Evolutionary conservation across 164 flowering plant genomes (phyloP), one percentile per base, ranked within the genome.

Genomic region (Vitis rotundifolia): DNA sequence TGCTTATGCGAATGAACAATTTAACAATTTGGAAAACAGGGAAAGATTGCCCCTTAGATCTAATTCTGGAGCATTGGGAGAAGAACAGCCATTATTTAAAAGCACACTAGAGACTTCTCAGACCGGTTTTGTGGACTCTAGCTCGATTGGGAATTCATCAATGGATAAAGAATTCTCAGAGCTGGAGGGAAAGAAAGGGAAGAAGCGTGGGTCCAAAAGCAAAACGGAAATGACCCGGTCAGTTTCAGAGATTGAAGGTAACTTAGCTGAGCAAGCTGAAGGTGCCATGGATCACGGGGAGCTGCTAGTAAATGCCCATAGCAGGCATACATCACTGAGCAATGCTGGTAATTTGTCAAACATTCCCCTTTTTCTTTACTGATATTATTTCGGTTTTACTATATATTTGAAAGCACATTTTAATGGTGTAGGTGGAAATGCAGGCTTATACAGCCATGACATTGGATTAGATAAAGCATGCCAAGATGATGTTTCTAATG

Each of bases 381-480:
- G 2, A 22, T 22, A 22, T 22, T 22, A 22, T 22, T 22, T 22
- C 2, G 26, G 26, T 2, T 22, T 22, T 22, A 22, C 26, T 22
- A 22, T 1, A 22, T 22, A 22, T 22, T 22, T 22, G 56, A 53
- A 53, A n/a, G 7, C 56, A 14, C 26, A 22, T 22, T 53, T 12
- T 53, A 73, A 62, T 55, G 26, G 3, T 63, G 29, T 67, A 72
- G 71, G 71, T 56, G 68, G 51, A 16, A 68, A 54, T 62, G 76
- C 49, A 16, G 51, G 68, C 44, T 5, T 61, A 8, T 73, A 72
- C 50, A 44, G 47, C 16, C 47, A 49, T 49, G 71, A 73, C 1
- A 63, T 49, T 52, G 71, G 68, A 49, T 48, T 31, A 50, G 57
- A 61, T 44, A 68, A 63, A 49, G 51, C 51, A 11, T 4, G 53